Conservation (phyloP, 805 yeast species). For the Starmerella floricola region DNA sequence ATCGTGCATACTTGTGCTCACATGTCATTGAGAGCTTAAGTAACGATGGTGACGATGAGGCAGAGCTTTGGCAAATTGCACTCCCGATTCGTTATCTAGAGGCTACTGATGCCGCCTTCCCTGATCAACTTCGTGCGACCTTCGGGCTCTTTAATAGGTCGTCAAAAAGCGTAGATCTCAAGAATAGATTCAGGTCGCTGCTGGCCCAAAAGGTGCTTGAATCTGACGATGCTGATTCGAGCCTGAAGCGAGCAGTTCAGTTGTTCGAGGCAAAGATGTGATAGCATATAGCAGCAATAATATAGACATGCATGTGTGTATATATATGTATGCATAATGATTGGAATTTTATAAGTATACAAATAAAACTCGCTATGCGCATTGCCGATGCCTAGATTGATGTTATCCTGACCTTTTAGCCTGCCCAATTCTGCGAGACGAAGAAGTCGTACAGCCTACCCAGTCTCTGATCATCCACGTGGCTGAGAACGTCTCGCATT, state of each 20-base stretch:
- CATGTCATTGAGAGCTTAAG: conserved; percentile 51
- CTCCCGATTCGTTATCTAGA: conserved; percentile 51
- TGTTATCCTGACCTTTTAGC: not conserved
- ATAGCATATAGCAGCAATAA: not conserved
- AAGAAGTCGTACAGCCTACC: conserved; percentile 85
- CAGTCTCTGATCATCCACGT: conserved; percentile 78
- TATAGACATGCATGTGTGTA: not conserved
- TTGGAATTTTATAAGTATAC: not conserved
- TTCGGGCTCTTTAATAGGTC: conserved; percentile 49
- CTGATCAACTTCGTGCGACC: conserved; percentile 51
- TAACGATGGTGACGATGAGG: conserved; percentile 30
- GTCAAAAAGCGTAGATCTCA: conserved; percentile 18
- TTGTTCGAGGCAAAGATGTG: conserved; percentile 19
- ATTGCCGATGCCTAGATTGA: too few species aligned
- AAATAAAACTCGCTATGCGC: not conserved
- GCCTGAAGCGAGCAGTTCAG: conserved; percentile 20
- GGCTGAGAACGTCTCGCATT: conserved; percentile 62
- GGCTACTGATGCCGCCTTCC: conserved; percentile 35
- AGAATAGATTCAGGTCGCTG: conserved; percentile 21
- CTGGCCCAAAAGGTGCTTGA: conserved; percentile 21
- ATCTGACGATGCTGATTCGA: conserved; percentile 18
- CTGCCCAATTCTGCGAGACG: conserved; percentile 78
- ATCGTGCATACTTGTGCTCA: conserved; percentile 51
- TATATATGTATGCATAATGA: too few species aligned
- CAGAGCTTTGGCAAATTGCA: conserved; percentile 44